These are phyloP conservation scores for Coniophora puteana DNA, from an alignment of 1,284 basidiomycete species.

Conservation along the genomic window DNA sequence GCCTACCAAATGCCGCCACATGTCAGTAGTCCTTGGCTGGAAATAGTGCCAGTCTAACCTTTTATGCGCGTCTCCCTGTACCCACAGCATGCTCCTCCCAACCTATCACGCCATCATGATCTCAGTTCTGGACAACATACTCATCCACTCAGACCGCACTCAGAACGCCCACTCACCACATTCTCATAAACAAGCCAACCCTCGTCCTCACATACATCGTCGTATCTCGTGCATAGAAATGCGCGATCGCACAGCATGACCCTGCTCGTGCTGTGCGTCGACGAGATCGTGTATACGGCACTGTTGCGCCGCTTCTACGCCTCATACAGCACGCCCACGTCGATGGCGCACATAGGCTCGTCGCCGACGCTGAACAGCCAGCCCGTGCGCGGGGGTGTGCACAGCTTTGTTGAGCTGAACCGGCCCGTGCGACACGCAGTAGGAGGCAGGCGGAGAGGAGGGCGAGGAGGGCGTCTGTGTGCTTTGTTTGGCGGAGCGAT, in stretches of 20 bases:
- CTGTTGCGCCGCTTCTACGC: conserved; percentile 47
- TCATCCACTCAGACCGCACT: conserved; percentile 21
- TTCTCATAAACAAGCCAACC: too few species aligned
- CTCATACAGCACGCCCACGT: conserved; percentile 34
- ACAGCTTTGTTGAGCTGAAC: conserved; percentile 21
- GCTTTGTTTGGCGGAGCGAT: too few species aligned
- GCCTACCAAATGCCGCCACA: conserved; percentile 23
- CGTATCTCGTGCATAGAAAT: conserved; percentile 53
- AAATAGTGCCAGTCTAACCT: conserved; percentile 8
- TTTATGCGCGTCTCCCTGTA: conserved; percentile 18
- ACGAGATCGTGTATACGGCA: conserved; percentile 40
- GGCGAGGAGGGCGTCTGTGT: too few species aligned
- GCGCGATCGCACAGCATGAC: conserved; percentile 48
- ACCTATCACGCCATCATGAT: conserved; percentile 7
- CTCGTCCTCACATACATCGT: conserved; percentile 43
- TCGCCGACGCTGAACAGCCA: conserved; percentile 34
- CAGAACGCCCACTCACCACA: conserved; percentile 39
- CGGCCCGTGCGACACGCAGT: conserved; percentile 1
- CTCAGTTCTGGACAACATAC: neutral
- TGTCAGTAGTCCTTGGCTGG: neutral
- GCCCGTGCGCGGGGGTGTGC: conserved; percentile 31
- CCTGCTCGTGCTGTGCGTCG: conserved; percentile 35
- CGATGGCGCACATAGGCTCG: conserved; percentile 22
- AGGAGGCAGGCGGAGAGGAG: too few species aligned
- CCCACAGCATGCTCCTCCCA: conserved; percentile 10